Evolutionary conservation across 2,329 filamentous ascomycete genomes (phyloP).

Genomic region (Neofusicoccum kwambonambiense): DNA sequence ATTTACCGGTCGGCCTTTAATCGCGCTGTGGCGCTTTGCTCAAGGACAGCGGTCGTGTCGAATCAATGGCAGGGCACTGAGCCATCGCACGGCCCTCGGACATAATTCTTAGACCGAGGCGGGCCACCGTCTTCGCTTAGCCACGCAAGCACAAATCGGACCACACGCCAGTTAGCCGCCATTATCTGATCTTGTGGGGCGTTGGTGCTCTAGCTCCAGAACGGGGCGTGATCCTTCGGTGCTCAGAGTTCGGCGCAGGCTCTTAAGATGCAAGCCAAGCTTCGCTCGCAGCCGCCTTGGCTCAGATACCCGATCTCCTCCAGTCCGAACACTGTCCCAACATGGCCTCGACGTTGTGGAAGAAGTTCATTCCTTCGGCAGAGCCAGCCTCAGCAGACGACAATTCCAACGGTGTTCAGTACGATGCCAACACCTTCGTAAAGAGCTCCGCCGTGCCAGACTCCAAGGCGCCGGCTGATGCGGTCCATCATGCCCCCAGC

Average conservation of each 20-base stretch:
- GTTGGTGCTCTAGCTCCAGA: neutral
- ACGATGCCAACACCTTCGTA: no score
- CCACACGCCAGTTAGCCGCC: neutral
- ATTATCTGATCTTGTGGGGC: neutral
- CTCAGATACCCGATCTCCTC: neutral
- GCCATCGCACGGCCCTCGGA: neutral
- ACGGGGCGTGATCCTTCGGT: neutral
- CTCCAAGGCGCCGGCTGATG: neutral
- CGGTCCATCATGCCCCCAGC: neutral
- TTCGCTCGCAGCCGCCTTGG: neutral
- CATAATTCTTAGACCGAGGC: neutral
- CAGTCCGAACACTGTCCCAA: neutral
- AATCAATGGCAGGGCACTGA: neutral
- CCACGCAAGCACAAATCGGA: neutral
- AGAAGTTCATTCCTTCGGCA: neutral
- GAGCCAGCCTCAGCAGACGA: neutral
- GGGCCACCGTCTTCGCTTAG: neutral
- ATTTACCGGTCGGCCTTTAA: no score
- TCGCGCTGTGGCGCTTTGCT: no score
- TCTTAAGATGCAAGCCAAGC: constrained; percentile 2
- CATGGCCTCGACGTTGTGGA: constrained; percentile 4
- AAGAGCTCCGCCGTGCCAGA: neutral
- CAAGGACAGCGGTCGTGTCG: neutral
- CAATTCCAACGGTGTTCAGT: neutral
- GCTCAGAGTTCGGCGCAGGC: neutral